These are phyloP conservation scores for Sherardia arvensis DNA, from an alignment of 257 asterid genomes.

Conservation along the genomic window DNA sequence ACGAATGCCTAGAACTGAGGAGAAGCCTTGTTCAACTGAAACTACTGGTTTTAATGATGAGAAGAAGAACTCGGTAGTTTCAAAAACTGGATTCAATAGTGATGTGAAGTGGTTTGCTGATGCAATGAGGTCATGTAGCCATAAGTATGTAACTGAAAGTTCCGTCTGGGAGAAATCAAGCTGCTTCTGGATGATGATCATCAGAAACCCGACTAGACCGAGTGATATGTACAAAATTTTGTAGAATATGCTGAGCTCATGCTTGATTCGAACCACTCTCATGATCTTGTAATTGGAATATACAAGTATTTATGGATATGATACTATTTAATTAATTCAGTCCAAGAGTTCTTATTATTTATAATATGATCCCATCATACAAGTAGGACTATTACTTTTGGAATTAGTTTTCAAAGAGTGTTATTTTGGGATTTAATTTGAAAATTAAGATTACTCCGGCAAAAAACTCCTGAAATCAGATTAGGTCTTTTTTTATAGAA, in stretches of 20 bases:
- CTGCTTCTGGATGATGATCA: conserved; percentile 24
- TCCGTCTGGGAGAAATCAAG: conserved; percentile 9
- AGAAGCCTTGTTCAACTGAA: conserved; percentile 23
- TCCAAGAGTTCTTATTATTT: too few species aligned
- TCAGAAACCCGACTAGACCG: conserved; percentile 28
- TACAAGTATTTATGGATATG: too few species aligned
- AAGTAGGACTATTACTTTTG: too few species aligned
- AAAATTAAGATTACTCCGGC: too few species aligned
- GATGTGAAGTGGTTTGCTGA: conserved; percentile 13
- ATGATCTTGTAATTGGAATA: too few species aligned
- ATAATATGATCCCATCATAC: too few species aligned
- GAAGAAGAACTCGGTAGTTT: conserved; percentile 17
- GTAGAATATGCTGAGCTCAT: conserved; percentile 29
- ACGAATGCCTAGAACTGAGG: conserved; percentile 31
- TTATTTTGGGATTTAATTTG: too few species aligned
- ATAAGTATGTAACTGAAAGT: conserved; percentile 13
- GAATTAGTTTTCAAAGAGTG: too few species aligned
- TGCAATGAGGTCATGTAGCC: conserved; percentile 2
- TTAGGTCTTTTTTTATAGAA: too few species aligned
- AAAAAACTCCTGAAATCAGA: too few species aligned
- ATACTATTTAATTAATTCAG: too few species aligned
- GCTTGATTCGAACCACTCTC: conserved; percentile 14
- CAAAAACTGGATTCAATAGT: conserved; percentile 19
- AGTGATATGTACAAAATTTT: conserved; percentile 25
- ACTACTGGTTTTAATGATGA: conserved; percentile 20